Evolutionary conservation across 2,329 filamentous ascomycete genomes (phyloP).

Genomic region (Botrytis tulipae): DNA sequence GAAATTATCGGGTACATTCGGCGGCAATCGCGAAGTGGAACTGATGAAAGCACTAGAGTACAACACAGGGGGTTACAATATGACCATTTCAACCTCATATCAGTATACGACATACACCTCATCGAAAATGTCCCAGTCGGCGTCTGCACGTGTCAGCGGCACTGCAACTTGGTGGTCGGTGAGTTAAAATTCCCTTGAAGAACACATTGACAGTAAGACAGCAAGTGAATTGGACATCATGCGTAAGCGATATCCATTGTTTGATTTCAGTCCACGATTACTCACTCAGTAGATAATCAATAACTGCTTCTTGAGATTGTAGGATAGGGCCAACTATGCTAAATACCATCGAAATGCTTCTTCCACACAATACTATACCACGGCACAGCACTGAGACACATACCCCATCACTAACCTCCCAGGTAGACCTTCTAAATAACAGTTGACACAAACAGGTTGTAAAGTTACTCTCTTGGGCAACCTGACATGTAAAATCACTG

Average conservation of each 20-base stretch:
- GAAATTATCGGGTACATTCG: neutral
- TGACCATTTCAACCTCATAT: neutral
- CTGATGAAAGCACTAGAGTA: neutral
- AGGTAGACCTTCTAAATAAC: neutral
- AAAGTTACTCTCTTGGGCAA: neutral
- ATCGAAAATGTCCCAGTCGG: neutral
- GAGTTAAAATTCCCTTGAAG: fast-evolving
- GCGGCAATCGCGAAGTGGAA: neutral
- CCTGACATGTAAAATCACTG: neutral
- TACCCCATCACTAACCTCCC: neutral
- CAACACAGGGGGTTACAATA: neutral
- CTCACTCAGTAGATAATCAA: neutral
- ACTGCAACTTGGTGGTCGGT: neutral
- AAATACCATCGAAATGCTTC: neutral
- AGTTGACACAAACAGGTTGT: neutral
- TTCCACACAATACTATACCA: neutral
- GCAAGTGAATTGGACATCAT: neutral
- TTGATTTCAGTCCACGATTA: neutral
- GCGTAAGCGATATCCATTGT: neutral
- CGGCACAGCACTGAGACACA: neutral
- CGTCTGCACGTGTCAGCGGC: neutral
- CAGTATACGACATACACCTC: neutral
- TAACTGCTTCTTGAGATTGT: neutral
- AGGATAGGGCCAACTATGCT: neutral
- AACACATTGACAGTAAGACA: neutral